Base-by-base conservation (phyloP, 2,329 filamentous ascomycete species). In the Metarhizium robertsii region DNA sequence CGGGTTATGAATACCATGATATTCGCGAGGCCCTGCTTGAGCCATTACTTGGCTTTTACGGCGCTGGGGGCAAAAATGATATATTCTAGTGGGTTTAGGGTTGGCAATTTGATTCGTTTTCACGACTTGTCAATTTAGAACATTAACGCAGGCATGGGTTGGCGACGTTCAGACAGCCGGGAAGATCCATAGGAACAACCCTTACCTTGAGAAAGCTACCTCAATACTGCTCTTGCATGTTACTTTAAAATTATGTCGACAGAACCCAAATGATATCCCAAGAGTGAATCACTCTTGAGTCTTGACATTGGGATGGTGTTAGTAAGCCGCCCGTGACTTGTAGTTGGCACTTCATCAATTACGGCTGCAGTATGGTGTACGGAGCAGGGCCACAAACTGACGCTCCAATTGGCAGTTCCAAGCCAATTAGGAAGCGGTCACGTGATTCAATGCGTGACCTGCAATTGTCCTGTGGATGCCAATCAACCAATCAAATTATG, bases 401-500 rank as follows among this genome's bases (percentile, higher is more conserved):
- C 25, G 25, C 3, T 25, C 3, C 25, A 25, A 25, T 11, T 11
- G 32, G 32, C 32, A 34, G 6, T 34, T 34, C 10, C 32, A 34
- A 11, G 1, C 10, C 6, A 34, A 11, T 7, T 34, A 34, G 45
- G 20, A 25, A 25, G 14, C 6, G 8, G 18, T 48, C 45, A 67
- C 61, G 63, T 68, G 66, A 62, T 32, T 4, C 7, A 25, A 40
- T 53, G 53, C 57, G 59, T 65, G 56, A 55, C 14, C 29, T 3
- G 25, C 25, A 2, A 2, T 3, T 14, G 11, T 2, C 16, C 16
- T 30, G 30, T n/a, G 45, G 29, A 30, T 60, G 61, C 50, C 18
- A 62, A 54, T 53, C 46, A 61, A 54, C 76, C 76, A 79, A 79
- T 79, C 73, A 78, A 68, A 71, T 62, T 62, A 62, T 58, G 65